Conservation (phyloP, 768 basidiomycete species). For the Candolleomyces eurysporus region DNA sequence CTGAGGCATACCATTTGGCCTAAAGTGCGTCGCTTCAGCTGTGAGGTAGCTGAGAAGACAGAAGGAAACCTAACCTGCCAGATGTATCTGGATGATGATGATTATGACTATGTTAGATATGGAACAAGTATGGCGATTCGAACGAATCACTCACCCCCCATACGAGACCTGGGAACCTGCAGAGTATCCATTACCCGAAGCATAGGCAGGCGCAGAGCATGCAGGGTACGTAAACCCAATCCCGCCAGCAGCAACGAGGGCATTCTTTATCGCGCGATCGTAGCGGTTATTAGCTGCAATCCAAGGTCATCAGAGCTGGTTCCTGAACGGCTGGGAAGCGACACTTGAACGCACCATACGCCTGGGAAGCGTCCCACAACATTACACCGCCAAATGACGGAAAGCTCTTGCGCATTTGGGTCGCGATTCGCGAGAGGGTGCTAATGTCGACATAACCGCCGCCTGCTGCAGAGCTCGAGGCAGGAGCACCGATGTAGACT, state of each 20-base stretch:
- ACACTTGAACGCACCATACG: constrained; percentile 43
- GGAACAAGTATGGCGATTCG: neutral
- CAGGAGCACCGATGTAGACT: constrained; percentile 66
- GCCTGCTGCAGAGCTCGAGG: constrained; percentile 53
- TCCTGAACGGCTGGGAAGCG: no score
- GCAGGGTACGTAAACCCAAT: constrained; percentile 65
- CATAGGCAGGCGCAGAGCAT: constrained; percentile 56
- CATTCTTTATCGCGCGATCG: constrained; percentile 59
- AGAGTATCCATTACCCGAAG: constrained; percentile 46
- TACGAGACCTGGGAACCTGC: constrained; percentile 54
- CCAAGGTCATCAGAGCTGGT: neutral
- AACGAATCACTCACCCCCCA: constrained; percentile 41
- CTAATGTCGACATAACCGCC: constrained; percentile 54
- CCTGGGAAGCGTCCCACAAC: constrained; percentile 52
- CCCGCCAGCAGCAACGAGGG: constrained; percentile 59
- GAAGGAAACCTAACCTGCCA: constrained; percentile 48
- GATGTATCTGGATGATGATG: constrained; percentile 44
- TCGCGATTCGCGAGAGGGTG: constrained; percentile 46
- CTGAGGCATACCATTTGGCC: constrained; percentile 61
- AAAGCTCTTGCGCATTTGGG: constrained; percentile 52
- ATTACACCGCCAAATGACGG: constrained; percentile 67
- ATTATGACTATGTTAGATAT: constrained; percentile 6
- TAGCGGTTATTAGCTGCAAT: constrained; percentile 53
- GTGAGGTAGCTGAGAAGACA: neutral
- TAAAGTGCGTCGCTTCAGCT: constrained; percentile 19